These are phyloP conservation scores for Medicago ruthenica DNA, from an alignment of 306 rosid genomes.

Conservation along the genomic window DNA sequence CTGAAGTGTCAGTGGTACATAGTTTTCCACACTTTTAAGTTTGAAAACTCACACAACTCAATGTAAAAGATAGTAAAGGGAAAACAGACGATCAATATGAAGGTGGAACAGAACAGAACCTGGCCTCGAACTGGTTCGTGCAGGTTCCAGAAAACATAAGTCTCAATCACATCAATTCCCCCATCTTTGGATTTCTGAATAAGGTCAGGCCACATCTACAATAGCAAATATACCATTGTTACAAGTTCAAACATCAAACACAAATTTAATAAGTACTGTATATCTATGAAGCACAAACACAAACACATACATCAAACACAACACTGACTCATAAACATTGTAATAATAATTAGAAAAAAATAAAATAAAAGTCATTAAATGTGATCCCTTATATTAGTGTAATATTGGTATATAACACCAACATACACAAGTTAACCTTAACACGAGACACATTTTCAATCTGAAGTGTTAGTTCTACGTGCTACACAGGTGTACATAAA, in stretches of 20 bases:
- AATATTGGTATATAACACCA: background rate
- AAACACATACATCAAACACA: background rate
- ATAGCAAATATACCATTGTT: slow-evolving; percentile 33
- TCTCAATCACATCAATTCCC: slow-evolving; percentile 92
- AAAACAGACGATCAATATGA: slow-evolving; percentile 2
- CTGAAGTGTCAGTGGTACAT: too few relatives aligned
- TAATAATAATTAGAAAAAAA: background rate
- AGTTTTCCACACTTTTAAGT: background rate
- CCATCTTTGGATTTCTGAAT: slow-evolving; percentile 92
- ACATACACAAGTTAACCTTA: background rate
- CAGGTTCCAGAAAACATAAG: slow-evolving; percentile 90
- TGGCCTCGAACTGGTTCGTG: slow-evolving; percentile 85
- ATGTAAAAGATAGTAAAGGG: slow-evolving; percentile 10
- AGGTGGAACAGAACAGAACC: slow-evolving; percentile 53
- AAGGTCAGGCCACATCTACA: slow-evolving; percentile 97
- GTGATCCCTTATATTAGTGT: background rate
- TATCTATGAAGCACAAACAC: background rate
- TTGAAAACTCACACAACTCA: slow-evolving; percentile 33
- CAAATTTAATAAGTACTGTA: background rate
- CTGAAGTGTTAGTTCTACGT: background rate
- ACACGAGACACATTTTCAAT: background rate
- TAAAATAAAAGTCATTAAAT: background rate
- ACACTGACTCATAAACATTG: background rate
- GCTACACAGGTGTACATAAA: background rate
- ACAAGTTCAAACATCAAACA: slow-evolving; percentile 15